phyloP scores from a whole-genome alignment of 1,139 yeast species.

The Taphrina deformans region DNA sequence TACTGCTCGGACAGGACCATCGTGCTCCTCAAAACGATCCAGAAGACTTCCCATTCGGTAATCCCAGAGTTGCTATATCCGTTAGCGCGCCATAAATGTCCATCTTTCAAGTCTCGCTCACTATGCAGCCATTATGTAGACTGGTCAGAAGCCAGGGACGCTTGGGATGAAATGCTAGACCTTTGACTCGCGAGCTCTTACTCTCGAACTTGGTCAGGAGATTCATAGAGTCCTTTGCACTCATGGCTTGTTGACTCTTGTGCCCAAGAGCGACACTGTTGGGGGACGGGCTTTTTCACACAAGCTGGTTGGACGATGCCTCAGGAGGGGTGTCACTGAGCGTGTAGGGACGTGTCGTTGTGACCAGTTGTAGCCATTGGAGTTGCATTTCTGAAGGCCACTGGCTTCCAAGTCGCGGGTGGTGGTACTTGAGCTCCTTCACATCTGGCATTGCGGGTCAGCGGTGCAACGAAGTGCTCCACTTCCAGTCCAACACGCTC shows the following conservation, averaged over 20 bases:
- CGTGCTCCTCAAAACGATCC: conserved; percentile 96
- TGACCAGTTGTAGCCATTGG: neutral
- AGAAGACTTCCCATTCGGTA: conserved; percentile 98
- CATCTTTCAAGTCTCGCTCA: neutral
- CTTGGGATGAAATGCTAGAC: conserved; percentile 96
- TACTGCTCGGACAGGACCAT: conserved; percentile 94
- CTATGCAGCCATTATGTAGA: conserved; percentile 53
- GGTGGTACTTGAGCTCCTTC: neutral
- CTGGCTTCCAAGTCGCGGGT: neutral
- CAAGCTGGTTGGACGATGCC: neutral
- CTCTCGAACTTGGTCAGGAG: conserved; percentile 69
- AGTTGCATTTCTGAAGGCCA: neutral
- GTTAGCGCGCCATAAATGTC: conserved; percentile 32
- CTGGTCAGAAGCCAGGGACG: conserved; percentile 97
- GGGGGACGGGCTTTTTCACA: neutral
- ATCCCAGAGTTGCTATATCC: conserved; percentile 78
- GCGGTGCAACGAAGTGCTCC: neutral
- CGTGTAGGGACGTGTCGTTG: neutral
- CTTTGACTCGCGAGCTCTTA: conserved; percentile 97
- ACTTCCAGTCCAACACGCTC: too few species aligned
- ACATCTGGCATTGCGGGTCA: neutral
- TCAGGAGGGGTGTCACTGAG: neutral
- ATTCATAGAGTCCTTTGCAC: conserved; percentile 10
- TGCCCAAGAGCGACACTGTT: neutral
- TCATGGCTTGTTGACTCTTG: neutral